Conservation (phyloP, 1,284 basidiomycete species). For the Ceratobasidium sp. region DNA sequence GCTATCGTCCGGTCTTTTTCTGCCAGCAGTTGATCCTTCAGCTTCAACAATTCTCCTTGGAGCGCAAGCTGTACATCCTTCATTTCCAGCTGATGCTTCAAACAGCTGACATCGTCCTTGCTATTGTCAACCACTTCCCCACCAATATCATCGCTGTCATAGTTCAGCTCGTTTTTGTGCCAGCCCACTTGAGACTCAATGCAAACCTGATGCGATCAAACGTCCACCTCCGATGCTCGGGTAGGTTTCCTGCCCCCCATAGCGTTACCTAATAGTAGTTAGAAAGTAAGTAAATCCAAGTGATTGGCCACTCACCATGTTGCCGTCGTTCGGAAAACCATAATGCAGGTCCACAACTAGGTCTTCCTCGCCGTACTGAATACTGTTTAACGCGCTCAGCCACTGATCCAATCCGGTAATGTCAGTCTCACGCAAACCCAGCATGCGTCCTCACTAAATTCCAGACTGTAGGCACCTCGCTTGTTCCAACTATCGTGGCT, state of each 20-base stretch:
- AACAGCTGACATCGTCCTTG: background rate
- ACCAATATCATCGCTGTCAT: constrained; percentile 7
- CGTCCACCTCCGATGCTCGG: background rate
- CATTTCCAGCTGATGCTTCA: background rate
- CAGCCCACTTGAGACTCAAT: background rate
- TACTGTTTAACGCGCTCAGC: too few relatives aligned
- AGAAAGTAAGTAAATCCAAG: background rate
- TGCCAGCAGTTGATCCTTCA: constrained; percentile 3
- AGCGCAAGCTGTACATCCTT: background rate
- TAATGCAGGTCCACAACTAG: too few relatives aligned
- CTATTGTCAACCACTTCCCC: background rate
- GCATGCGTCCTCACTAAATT: constrained; percentile 1
- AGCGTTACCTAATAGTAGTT: background rate
- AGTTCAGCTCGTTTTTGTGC: background rate
- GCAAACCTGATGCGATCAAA: background rate
- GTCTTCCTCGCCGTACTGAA: too few relatives aligned
- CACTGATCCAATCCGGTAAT: background rate
- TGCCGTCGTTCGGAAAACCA: background rate
- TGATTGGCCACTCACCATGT: background rate
- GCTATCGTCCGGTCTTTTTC: background rate
- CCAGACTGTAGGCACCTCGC: background rate
- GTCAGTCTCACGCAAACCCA: background rate
- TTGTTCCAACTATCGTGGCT: background rate
- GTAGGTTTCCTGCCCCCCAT: background rate
- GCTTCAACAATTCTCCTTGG: background rate